A percentile compares a stretch with the other conserved stretches of the same genome.
phyloP scores from a whole-genome alignment of 2,329 filamentous ascomycete species.

The Arthrobotrys pseudoclavata region DNA sequence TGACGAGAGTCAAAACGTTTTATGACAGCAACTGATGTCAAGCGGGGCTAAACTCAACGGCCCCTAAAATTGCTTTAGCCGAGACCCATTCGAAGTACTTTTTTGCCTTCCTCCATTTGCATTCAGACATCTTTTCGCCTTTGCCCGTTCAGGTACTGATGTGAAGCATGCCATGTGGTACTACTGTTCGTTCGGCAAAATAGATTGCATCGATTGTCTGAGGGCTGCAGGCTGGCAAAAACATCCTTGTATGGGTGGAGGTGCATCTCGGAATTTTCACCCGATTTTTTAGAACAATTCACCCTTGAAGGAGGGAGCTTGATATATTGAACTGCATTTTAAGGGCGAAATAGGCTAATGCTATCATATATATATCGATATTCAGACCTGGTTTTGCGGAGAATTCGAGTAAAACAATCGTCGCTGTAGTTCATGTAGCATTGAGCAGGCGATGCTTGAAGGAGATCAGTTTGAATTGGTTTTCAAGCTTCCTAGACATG shows the following conservation, averaged over 20 bases:
- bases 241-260: constrained; percentile 28
- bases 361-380: background rate
- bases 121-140: constrained; percentile 26
- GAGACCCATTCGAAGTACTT: constrained; percentile 12
- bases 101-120: constrained; percentile 28
- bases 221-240: constrained; percentile 34
- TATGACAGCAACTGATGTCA: constrained; percentile 49
- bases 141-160: constrained; percentile 55
- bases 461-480: background rate
- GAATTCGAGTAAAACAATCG: background rate
- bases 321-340: constrained; percentile 15
- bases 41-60: constrained; percentile 53
- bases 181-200: constrained; percentile 56
- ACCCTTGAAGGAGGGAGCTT: background rate
- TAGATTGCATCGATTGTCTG: constrained; percentile 35
- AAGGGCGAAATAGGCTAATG: constrained; percentile 14
- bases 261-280: constrained; percentile 38
- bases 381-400: background rate
- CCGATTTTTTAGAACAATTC: constrained; percentile 19
- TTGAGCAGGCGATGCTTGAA: background rate
- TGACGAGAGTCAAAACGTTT: background rate
- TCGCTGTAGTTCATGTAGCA: background rate
- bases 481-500: background rate
- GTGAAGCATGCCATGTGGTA: constrained; percentile 52
- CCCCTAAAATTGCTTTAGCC: constrained; percentile 37